phyloP scores from a whole-genome alignment of 805 yeast genomes.

The Pichia cabralensis region DNA sequence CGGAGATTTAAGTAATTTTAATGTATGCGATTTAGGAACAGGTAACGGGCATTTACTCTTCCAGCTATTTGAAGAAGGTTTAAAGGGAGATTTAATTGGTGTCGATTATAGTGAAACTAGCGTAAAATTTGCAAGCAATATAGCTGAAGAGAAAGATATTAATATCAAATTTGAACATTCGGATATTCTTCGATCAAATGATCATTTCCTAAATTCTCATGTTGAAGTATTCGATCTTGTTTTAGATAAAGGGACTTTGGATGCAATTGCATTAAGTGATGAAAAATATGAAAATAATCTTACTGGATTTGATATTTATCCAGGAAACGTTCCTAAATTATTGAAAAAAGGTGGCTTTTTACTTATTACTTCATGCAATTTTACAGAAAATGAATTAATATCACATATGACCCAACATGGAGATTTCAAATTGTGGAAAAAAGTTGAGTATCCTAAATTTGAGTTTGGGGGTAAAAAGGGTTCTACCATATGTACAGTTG shows the following conservation, averaged over 20 bases:
- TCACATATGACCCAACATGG: constrained; percentile 34
- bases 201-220: constrained; percentile 22
- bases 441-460: constrained; percentile 68
- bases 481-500: constrained; percentile 78
- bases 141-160: constrained; percentile 34
- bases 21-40: constrained; percentile 79
- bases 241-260: constrained; percentile 91
- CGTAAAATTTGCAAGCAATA: constrained; percentile 59
- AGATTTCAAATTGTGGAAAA: constrained; percentile 50
- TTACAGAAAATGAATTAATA: constrained; percentile 70
- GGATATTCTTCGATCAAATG: constrained; percentile 48
- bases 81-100: constrained; percentile 47
- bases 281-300: constrained; percentile 35
- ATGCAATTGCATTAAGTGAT: constrained; percentile 87
- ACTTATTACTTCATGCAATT: constrained; percentile 85
- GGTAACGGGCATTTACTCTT: constrained; percentile 92
- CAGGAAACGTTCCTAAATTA: constrained; percentile 44
- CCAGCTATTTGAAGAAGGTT: constrained; percentile 52
- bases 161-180: constrained; percentile 48
- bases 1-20: constrained; percentile 24
- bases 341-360: constrained; percentile 52
- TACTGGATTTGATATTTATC: constrained; percentile 50
- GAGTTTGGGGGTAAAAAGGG: constrained; percentile 88
- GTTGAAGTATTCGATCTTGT: constrained; percentile 53
- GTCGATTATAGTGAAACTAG: constrained; percentile 81